Percentiles rank a stretch among this genome's conserved stretches.
These are phyloP conservation scores for Trichoderma erinaceum DNA, from an alignment of 495 filamentous ascomycete species.

Conservation along the genomic window DNA sequence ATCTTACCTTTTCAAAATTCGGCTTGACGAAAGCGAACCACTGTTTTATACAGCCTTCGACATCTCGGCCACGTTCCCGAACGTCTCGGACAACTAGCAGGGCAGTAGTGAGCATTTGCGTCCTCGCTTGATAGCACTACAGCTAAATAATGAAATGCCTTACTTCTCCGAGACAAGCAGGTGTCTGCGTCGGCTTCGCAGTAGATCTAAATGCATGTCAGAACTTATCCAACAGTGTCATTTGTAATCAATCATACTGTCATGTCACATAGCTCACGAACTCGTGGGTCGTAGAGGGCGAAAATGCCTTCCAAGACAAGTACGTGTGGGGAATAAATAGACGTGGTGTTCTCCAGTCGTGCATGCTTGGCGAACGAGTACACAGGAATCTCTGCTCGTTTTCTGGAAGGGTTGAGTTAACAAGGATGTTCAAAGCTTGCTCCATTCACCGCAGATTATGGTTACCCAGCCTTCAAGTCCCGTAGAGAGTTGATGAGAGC, in stretches of 20 bases:
- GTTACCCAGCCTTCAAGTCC: constrained; percentile 88
- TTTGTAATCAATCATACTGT: constrained; percentile 50
- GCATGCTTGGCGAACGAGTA: constrained; percentile 95
- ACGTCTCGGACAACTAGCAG: constrained; percentile 75
- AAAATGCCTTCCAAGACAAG: constrained; percentile 94
- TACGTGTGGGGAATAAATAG: constrained; percentile 93
- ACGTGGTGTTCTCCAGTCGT: constrained; percentile 67
- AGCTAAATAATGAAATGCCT: constrained; percentile 24
- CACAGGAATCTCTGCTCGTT: constrained; percentile 84
- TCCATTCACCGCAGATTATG: constrained; percentile 13
- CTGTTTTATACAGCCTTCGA: constrained; percentile 95
- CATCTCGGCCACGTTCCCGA: constrained; percentile 71
- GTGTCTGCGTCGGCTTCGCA: constrained; percentile 94
- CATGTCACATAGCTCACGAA: constrained; percentile 84
- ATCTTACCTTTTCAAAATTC: constrained; percentile 63
- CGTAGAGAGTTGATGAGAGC: constrained; percentile 68
- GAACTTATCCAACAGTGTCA: background rate
- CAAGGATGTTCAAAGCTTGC: background rate
- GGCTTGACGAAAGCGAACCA: constrained; percentile 96
- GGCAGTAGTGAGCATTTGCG: background rate
- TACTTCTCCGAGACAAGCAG: constrained; percentile 86
- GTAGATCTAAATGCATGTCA: constrained; percentile 58
- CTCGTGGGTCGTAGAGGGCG: constrained; percentile 80
- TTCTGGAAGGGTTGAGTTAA: constrained; percentile 43
- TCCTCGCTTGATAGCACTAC: background rate